A percentile compares a stretch with the other conserved stretches of the same genome.
Conservation (phyloP, 176 grass and related monocot genomes). For the Eleusine coracana region DNA sequence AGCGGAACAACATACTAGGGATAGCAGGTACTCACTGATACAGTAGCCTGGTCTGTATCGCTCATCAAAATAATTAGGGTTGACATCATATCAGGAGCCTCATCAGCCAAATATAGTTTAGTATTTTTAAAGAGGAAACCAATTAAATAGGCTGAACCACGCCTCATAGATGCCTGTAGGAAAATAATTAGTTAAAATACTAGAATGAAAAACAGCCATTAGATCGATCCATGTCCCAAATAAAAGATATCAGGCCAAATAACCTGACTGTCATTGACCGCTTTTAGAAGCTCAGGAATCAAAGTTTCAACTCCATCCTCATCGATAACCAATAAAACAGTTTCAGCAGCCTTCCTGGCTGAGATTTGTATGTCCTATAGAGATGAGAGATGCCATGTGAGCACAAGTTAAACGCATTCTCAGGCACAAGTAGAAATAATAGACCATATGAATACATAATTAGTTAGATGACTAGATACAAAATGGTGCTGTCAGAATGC, state of each 20-base stretch:
- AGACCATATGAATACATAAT: conserved; percentile 20
- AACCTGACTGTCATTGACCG: conserved; percentile 87
- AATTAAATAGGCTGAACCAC: conserved; percentile 80
- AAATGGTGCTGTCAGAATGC: conserved; percentile 20
- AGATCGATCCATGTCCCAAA: conserved; percentile 15
- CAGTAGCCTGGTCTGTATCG: conserved; percentile 83
- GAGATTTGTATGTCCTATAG: conserved; percentile 83
- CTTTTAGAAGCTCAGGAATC: conserved; percentile 87
- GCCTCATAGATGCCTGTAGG: conserved; percentile 80
- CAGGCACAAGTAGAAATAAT: conserved; percentile 22
- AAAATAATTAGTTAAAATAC: conserved; percentile 32
- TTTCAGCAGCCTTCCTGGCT: conserved; percentile 92
- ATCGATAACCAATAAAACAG: conserved; percentile 89
- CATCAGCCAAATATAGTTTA: conserved; percentile 91
- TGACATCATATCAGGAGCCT: conserved; percentile 83
- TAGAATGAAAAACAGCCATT: neutral
- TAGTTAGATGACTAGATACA: conserved; percentile 20
- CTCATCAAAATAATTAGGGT: conserved; percentile 82
- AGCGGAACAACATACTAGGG: conserved; percentile 22
- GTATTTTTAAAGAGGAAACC: conserved; percentile 95
- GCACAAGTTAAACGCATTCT: neutral
- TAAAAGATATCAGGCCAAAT: conserved; percentile 33
- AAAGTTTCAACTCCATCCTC: conserved; percentile 85
- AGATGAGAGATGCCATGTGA: conserved; percentile 24
- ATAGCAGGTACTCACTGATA: conserved; percentile 63